Percentiles rank a stretch among this genome's conserved stretches.
These are phyloP conservation scores for Maudiozyma serrabonitensis DNA, from an alignment of 805 yeast genomes.

Conservation along the genomic window DNA sequence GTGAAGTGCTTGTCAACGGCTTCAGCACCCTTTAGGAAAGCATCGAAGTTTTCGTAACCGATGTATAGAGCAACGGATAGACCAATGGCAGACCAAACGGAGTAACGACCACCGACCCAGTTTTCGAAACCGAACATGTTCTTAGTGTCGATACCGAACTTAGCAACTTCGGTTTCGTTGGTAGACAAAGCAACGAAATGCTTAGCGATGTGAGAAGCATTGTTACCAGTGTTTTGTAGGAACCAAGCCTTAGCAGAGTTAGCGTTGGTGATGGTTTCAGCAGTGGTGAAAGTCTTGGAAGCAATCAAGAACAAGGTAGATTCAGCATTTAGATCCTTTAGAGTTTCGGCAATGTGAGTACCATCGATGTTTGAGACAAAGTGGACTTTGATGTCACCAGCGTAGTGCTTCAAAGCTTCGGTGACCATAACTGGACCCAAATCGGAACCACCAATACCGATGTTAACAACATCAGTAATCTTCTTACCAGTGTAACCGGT, in stretches of 20 bases:
- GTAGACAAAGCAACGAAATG: slow-evolving; percentile 97
- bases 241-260: slow-evolving; percentile 94
- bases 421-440: slow-evolving; percentile 99
- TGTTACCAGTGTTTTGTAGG: slow-evolving; percentile 50
- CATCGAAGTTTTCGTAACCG: slow-evolving; percentile 90
- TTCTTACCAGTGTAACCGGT: slow-evolving; percentile 92
- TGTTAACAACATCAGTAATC: slow-evolving; percentile 90
- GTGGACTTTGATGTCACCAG: slow-evolving; percentile 68
- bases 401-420: slow-evolving; percentile 89
- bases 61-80: slow-evolving; percentile 89
- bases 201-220: slow-evolving; percentile 72
- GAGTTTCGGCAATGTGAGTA: slow-evolving; percentile 87
- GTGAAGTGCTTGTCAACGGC: slow-evolving; percentile 89
- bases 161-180: slow-evolving; percentile 80
- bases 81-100: slow-evolving; percentile 99
- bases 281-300: slow-evolving; percentile 97
- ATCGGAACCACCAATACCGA: slow-evolving; percentile 98
- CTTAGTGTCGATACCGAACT: slow-evolving; percentile 93
- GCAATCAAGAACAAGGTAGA: slow-evolving; percentile 89
- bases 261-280: slow-evolving; percentile 96
- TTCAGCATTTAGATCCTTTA: slow-evolving; percentile 72
- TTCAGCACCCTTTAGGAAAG: slow-evolving; percentile 93
- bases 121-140: slow-evolving; percentile 97
- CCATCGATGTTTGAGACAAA: slow-evolving; percentile 98
- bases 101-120: slow-evolving; percentile 99